These are phyloP conservation scores for Trypanosomatidae sp. DNA, from an alignment of 208 protist species.

Conservation along the genomic window DNA sequence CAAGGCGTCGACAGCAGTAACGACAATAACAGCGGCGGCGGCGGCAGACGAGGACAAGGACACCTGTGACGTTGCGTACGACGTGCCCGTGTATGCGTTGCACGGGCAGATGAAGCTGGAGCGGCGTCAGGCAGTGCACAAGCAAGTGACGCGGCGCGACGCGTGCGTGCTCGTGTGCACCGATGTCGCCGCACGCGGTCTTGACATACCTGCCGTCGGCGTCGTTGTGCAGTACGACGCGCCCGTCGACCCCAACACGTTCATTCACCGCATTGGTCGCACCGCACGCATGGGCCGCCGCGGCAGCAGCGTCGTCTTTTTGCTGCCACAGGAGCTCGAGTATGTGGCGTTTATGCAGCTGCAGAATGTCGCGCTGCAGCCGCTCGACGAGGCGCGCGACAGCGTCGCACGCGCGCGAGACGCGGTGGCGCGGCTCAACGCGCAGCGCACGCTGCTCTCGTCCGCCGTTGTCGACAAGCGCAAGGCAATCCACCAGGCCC, in stretches of 20 bases:
- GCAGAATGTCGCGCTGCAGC: slow-evolving; percentile 78
- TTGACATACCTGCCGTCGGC: slow-evolving; percentile 94
- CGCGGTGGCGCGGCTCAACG: slow-evolving; percentile 33
- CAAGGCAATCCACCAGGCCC: slow-evolving; percentile 56
- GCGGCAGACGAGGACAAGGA: background rate
- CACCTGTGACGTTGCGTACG: background rate
- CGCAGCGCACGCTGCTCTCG: slow-evolving; percentile 58
- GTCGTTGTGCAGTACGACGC: slow-evolving; percentile 97
- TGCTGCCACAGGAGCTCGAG: slow-evolving; percentile 88
- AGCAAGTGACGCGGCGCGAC: slow-evolving; percentile 30
- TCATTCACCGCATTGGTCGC: slow-evolving; percentile 95
- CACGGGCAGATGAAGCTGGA: slow-evolving; percentile 90
- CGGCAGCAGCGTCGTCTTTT: slow-evolving; percentile 88
- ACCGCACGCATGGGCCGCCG: slow-evolving; percentile 92
- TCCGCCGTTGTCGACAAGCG: slow-evolving; percentile 38
- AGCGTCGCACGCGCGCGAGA: slow-evolving; percentile 37
- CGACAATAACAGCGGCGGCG: background rate
- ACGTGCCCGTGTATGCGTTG: slow-evolving; percentile 47
- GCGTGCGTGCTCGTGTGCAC: slow-evolving; percentile 93
- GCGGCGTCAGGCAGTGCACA: slow-evolving; percentile 75
- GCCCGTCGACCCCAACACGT: slow-evolving; percentile 88
- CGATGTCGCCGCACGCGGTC: slow-evolving; percentile 90
- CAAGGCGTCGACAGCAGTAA: too few relatives aligned
- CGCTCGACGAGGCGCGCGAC: slow-evolving; percentile 62
- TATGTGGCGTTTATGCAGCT: slow-evolving; percentile 89